Evolutionary conservation across 139 green algal species (phyloP).

Genomic region (Chlamydomonas sphaeroides): DNA sequence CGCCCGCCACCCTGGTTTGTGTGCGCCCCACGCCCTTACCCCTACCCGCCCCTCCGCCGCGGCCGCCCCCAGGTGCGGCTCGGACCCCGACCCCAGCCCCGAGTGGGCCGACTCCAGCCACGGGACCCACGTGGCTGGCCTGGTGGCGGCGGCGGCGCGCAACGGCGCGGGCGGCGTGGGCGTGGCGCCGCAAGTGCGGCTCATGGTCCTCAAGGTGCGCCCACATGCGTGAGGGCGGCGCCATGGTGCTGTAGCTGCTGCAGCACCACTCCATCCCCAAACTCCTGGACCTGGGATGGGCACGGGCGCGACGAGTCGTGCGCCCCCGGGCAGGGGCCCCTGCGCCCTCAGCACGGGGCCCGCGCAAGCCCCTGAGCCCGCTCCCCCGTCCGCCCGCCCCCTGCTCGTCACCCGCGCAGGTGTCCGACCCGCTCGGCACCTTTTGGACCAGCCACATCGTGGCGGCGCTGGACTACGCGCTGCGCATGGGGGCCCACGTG

Average conservation of each 20-base stretch:
- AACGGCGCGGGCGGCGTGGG: conserved; percentile 3
- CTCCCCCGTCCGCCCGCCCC: too few relatives aligned
- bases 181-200: conserved; percentile 8
- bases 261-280: too few relatives aligned
- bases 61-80: conserved; percentile 18
- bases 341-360: too few relatives aligned
- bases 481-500: conserved; percentile 29
- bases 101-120: neutral
- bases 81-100: conserved; percentile 20
- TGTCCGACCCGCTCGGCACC: neutral
- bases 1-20: too few relatives aligned
- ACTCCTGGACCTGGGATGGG: too few relatives aligned
- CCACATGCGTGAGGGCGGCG: neutral
- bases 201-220: conserved; percentile 35
- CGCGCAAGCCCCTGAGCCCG: too few relatives aligned
- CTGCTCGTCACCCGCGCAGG: conserved; percentile 1
- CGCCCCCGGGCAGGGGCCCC: too few relatives aligned
- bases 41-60: too few relatives aligned
- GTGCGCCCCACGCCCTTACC: too few relatives aligned
- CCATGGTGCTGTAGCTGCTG: too few relatives aligned
- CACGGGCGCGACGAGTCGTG: too few relatives aligned
- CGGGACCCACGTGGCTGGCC: conserved; percentile 32
- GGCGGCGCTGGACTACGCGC: conserved; percentile 20
- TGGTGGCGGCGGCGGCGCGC: neutral
- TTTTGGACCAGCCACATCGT: conserved; percentile 18